Conservation (phyloP, 495 filamentous ascomycete genomes). For the Talaromyces stipitatus region DNA sequence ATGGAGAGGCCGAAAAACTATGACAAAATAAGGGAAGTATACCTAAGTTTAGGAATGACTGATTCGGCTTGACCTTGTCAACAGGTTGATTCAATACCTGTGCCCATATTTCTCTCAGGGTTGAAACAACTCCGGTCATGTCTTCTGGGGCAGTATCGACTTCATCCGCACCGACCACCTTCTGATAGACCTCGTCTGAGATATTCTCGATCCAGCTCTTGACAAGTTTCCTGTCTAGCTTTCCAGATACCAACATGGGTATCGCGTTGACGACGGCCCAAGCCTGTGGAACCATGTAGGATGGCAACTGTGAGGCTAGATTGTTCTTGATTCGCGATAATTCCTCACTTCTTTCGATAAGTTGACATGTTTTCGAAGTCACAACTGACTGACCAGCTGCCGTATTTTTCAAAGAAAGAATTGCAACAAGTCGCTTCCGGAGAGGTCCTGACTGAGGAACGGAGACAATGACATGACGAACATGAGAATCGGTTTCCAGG, state of each 20-base stretch:
- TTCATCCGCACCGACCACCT: constrained; percentile 32
- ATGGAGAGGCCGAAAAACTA: too few relatives aligned
- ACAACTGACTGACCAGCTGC: constrained; percentile 20
- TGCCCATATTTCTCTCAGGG: constrained; percentile 32
- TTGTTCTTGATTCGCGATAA: constrained; percentile 29
- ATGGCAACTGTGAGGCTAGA: constrained; percentile 28
- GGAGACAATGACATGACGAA: constrained; percentile 41
- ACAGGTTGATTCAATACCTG: constrained; percentile 40
- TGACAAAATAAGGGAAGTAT: not conserved
- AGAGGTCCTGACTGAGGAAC: constrained; percentile 33
- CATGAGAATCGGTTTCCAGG: constrained; percentile 19
- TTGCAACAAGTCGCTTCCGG: constrained; percentile 33
- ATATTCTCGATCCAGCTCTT: constrained; percentile 35
- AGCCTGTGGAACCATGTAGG: constrained; percentile 43
- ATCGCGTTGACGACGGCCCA: constrained; percentile 36
- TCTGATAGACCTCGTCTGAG: constrained; percentile 26
- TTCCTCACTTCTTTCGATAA: constrained; percentile 21
- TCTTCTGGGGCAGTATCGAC: constrained; percentile 18
- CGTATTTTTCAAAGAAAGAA: constrained; percentile 31
- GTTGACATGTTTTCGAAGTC: constrained; percentile 26
- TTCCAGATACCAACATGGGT: constrained; percentile 43
- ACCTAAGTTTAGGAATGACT: constrained; percentile 39
- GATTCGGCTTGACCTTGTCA: constrained; percentile 28
- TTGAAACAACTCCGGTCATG: constrained; percentile 14
- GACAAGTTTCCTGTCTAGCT: constrained; percentile 41